Evolutionary conservation across 75 land plant species (phyloP).

Genomic region (Chamaecyparis obtusa): DNA sequence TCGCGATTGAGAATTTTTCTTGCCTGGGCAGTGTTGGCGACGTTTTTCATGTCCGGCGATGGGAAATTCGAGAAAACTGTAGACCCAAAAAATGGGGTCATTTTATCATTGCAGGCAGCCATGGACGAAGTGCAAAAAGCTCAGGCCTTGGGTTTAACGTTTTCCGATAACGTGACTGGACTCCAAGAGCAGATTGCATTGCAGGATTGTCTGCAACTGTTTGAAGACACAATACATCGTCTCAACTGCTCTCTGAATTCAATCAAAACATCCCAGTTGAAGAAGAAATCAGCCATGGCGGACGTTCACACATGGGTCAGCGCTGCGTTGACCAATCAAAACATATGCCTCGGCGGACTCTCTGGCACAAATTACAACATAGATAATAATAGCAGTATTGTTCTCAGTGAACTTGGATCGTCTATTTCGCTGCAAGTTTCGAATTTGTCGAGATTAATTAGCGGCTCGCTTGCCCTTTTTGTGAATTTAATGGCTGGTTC

Average conservation of each 20-base stretch:
- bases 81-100: background rate
- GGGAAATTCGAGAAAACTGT: background rate
- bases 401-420: background rate
- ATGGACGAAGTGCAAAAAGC: background rate
- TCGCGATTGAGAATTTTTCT: background rate
- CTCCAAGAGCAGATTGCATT: background rate
- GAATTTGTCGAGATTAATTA: background rate
- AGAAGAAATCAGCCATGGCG: too few species aligned
- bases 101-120: background rate
- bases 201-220: background rate
- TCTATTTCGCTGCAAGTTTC: background rate
- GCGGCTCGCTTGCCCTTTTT: background rate
- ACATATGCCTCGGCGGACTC: background rate
- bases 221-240: background rate
- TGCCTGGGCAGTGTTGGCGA: background rate
- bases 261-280: background rate
- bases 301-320: background rate
- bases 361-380: background rate
- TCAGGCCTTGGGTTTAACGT: background rate
- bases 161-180: background rate
- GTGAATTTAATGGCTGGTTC: background rate
- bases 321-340: background rate
- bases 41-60: background rate
- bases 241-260: background rate
- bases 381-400: background rate